Percentiles rank a stretch among this genome's conserved stretches.
phyloP scores from a whole-genome alignment of 495 filamentous ascomycete genomes.

The Aspergillus sparsus region DNA sequence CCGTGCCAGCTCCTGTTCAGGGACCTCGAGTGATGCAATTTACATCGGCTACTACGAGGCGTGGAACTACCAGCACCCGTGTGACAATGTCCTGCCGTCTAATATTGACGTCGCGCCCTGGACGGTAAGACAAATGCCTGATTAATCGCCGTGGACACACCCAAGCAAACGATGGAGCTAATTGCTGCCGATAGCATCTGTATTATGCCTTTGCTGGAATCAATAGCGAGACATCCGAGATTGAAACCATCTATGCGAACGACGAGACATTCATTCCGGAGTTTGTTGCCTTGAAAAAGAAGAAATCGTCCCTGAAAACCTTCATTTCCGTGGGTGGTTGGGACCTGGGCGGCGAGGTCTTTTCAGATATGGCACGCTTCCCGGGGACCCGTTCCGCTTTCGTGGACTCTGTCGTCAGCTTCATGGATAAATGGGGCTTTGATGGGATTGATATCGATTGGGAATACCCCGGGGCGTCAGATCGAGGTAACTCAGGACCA shows the following conservation, averaged over 20 bases:
- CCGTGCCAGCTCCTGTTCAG: neutral
- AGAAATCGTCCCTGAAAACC: neutral
- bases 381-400: neutral
- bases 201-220: neutral
- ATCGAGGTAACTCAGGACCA: neutral
- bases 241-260: neutral
- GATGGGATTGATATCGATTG: neutral
- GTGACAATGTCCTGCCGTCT: conserved; percentile 3
- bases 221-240: neutral
- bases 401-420: neutral
- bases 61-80: neutral
- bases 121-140: neutral
- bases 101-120: conserved; percentile 1
- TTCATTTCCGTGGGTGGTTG: neutral
- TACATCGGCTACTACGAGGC: conserved; percentile 12
- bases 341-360: conserved; percentile 1
- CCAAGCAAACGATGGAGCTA: too few species aligned
- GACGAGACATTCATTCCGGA: neutral
- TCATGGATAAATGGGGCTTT: neutral
- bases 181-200: neutral
- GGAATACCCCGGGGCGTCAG: neutral
- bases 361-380: neutral
- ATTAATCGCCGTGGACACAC: too few species aligned
- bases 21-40: neutral
- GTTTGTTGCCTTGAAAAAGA: neutral